These are phyloP conservation scores for Solanum habrochaites DNA, from an alignment of 257 asterid species.

Conservation along the genomic window DNA sequence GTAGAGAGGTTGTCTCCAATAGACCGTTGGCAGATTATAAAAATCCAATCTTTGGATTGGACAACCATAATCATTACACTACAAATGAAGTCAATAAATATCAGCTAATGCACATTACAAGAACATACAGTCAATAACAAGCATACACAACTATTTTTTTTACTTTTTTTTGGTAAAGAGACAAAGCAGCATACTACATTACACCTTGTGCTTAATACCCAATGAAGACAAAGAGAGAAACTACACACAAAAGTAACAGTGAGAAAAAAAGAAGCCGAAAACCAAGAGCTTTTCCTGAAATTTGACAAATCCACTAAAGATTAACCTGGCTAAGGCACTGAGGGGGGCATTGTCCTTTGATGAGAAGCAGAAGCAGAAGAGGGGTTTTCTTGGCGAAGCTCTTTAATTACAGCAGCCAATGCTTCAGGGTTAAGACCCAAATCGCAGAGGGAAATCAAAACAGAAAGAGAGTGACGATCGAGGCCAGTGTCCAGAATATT, in stretches of 20 bases:
- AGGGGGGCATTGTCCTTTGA: background rate
- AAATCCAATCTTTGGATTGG: background rate
- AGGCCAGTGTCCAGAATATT: slow-evolving; percentile 81
- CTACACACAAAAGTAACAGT: background rate
- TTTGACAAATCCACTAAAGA: background rate
- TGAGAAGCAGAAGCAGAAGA: slow-evolving; percentile 1
- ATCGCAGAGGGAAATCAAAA: slow-evolving; percentile 67
- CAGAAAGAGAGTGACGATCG: slow-evolving; percentile 73
- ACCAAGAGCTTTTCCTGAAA: background rate
- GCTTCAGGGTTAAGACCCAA: slow-evolving; percentile 72
- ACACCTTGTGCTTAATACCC: background rate
- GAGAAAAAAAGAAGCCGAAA: background rate
- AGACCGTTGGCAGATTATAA: background rate
- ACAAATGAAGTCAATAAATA: background rate
- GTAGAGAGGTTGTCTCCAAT: background rate
- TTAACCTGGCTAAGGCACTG: background rate
- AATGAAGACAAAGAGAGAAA: background rate
- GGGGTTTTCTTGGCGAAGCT: slow-evolving; percentile 38
- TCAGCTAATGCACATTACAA: background rate
- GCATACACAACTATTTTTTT: background rate
- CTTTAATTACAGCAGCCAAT: slow-evolving; percentile 68
- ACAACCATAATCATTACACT: background rate
- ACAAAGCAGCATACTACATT: background rate
- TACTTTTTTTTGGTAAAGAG: background rate
- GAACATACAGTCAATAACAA: background rate